phyloP scores from a whole-genome alignment of 768 basidiomycete genomes.

The Lactarius deliciosus region DNA sequence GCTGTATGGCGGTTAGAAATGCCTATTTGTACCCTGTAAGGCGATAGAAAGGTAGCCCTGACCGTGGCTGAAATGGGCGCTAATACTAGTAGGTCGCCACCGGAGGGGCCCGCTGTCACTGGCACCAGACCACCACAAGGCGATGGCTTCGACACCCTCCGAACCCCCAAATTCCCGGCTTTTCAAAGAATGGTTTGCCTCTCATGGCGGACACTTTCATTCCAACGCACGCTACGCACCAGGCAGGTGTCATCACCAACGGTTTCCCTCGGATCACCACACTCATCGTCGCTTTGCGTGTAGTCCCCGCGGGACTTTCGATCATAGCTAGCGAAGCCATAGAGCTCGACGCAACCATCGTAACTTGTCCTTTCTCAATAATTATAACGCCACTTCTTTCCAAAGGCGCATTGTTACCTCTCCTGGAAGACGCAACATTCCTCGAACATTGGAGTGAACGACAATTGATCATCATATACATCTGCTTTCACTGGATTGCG shows the following conservation, averaged over 20 bases:
- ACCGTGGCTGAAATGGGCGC: too few relatives aligned
- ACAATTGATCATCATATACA: slow-evolving; percentile 66
- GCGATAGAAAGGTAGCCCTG: too few relatives aligned
- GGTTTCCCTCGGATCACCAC: background rate
- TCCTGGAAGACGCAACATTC: slow-evolving; percentile 37
- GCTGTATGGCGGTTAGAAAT: too few relatives aligned
- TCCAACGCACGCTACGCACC: slow-evolving; percentile 43
- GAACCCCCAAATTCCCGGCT: slow-evolving; percentile 31
- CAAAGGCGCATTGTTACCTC: slow-evolving; percentile 41
- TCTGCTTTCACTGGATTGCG: slow-evolving; percentile 62
- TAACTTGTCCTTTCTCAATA: slow-evolving; percentile 66
- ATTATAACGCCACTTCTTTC: slow-evolving; percentile 59
- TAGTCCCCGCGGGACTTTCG: slow-evolving; percentile 43
- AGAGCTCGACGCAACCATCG: slow-evolving; percentile 51
- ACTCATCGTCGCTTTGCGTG: background rate
- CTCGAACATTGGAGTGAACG: slow-evolving; percentile 55
- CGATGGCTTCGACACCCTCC: background rate
- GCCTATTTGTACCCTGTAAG: too few relatives aligned
- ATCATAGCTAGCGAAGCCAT: slow-evolving; percentile 52
- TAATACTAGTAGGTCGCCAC: too few relatives aligned
- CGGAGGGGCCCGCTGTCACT: background rate
- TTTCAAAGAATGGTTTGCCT: slow-evolving; percentile 52
- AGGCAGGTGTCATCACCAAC: slow-evolving; percentile 41
- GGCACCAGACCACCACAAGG: background rate
- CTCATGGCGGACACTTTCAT: slow-evolving; percentile 53